Base-by-base conservation (phyloP, 2,329 filamentous ascomycete genomes). In the Dothideomycetidae sp. region DNA sequence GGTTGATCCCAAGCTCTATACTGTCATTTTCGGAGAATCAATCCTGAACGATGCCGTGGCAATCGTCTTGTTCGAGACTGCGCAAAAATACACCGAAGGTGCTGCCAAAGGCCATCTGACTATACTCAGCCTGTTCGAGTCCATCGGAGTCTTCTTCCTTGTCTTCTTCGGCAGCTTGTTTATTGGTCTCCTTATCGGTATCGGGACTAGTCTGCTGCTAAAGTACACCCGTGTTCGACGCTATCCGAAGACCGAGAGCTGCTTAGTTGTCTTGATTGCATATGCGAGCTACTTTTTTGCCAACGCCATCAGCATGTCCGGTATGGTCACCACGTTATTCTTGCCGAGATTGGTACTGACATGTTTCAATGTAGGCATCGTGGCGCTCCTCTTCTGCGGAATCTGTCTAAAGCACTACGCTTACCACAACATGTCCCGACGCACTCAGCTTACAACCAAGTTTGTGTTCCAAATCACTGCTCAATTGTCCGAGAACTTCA, bases 341-440 rank as follows among this genome's bases (percentile, higher is more conserved):
- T 12, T 11, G 12, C 46, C 9, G 5, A 14, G 15, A 21, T 10
- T 45, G 47, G n/a, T 26, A 26, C 21, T 7, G 7, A n/a, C 21
- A 7, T 32, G 15, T n/a, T 39, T 34, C 12, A 38, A 12, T 36
- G 12, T 48, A 90, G 84, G 86, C 48, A 98, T 98, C 51, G 90
- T 98, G 48, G 93, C 90, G 21, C 67, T 98, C 41, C 68, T 98
- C 2, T 98, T 98, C 66, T 98, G 90, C 58, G 90, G 90, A 39
- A 98, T 98, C 49, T 96, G 90, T 9, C 67, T 98, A 45, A 98
- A 98, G 61, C 90, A 98, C 57, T 98, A 98, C 53, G 90, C 90
- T 44, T 98, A 98, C 63, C 94, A 96, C 69, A 98, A 98, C 65
- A 98, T 98, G 90, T 98, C 90, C 18, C 78, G 90, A 33, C 78